Conservation (phyloP, 2,329 filamentous ascomycete species). For the Botrytis medusae region DNA sequence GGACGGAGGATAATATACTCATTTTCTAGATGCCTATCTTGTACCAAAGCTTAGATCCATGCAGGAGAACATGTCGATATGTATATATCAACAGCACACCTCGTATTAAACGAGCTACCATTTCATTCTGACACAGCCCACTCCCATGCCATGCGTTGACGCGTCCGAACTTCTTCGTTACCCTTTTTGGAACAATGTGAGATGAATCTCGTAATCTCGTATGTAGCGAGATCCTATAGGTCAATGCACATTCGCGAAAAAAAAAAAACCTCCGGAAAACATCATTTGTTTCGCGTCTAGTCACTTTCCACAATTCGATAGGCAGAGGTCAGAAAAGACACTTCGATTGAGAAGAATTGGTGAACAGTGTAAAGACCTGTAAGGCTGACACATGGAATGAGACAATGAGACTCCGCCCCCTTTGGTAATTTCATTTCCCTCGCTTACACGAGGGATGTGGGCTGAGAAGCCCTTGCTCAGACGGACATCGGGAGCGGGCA, state of each 20-base stretch:
- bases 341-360: neutral
- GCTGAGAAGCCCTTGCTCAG: neutral
- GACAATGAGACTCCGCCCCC: neutral
- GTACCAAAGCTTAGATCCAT: neutral
- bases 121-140: neutral
- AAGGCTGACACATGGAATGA: constrained; percentile 1
- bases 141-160: neutral
- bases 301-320: neutral
- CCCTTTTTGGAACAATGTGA: neutral
- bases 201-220: neutral
- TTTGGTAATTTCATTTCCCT: neutral
- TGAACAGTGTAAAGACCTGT: neutral
- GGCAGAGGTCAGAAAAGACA: neutral
- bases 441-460: neutral
- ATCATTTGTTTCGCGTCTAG: neutral
- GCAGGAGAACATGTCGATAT: neutral
- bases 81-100: neutral
- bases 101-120: neutral
- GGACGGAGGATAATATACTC: neutral
- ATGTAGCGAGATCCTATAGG: neutral
- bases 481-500: constrained; percentile 3
- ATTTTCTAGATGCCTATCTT: neutral
- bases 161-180: neutral
- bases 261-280: no score
- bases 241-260: neutral